These are phyloP conservation scores for Fusarium abutilonis DNA, from an alignment of 2,329 filamentous ascomycete species.

Conservation along the genomic window DNA sequence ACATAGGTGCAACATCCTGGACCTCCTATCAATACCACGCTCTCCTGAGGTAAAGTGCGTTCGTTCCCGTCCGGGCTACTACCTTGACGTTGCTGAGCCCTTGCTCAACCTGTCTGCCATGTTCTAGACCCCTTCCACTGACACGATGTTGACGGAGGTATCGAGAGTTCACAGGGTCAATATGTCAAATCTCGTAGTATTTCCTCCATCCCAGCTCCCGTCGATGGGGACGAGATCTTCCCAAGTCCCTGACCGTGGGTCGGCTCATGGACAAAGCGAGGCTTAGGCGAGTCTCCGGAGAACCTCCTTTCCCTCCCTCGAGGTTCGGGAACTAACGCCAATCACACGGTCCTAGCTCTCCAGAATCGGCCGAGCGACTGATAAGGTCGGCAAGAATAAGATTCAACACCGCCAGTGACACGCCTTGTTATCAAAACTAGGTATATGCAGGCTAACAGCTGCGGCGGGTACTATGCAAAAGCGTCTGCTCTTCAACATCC, in stretches of 20 bases:
- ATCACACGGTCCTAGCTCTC: conserved; percentile 8
- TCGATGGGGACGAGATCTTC: conserved; percentile 38
- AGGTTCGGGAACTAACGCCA: conserved; percentile 3
- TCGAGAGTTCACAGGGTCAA: conserved; percentile 18
- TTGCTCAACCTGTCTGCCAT: conserved; percentile 22
- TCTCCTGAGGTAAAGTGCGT: conserved; percentile 29
- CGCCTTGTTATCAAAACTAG: conserved; percentile 14
- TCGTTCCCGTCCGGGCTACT: conserved; percentile 37
- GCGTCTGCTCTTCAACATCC: background rate
- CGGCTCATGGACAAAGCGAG: conserved; percentile 13
- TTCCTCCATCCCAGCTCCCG: conserved; percentile 31
- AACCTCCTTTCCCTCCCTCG: conserved; percentile 14
- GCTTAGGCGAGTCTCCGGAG: conserved; percentile 16
- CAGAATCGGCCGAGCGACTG: conserved; percentile 23
- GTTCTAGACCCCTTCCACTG: conserved; percentile 38
- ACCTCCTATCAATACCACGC: conserved; percentile 27
- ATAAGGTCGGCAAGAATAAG: conserved; percentile 9
- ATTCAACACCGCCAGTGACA: conserved; percentile 21
- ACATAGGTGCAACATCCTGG: conserved; percentile 11
- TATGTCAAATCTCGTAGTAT: conserved; percentile 34
- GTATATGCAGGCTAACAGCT: background rate
- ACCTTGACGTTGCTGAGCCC: conserved; percentile 28
- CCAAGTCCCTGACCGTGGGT: conserved; percentile 25
- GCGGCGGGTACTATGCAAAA: conserved; percentile 4
- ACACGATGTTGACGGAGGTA: conserved; percentile 19